Evolutionary conservation across 352 stramenopile genomes (phyloP), one percentile per base, ranked within the genome.

Genomic region (Phytopythium boreale): DNA sequence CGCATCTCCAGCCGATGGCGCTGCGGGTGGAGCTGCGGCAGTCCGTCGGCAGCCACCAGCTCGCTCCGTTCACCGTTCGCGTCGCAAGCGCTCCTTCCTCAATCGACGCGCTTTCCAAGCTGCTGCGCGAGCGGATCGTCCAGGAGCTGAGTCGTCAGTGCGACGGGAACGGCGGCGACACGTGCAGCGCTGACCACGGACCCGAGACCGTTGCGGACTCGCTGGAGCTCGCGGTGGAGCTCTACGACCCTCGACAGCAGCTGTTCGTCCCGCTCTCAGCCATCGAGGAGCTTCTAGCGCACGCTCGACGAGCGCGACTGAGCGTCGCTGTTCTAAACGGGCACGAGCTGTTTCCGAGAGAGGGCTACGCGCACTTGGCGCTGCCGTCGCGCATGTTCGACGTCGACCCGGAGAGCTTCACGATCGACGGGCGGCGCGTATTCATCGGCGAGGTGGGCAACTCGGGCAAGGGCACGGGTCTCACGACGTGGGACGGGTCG

Each of bases 401-500:
- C 0, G 71, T 86, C 11, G 74, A 90, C 58, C 69, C 71, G 34
- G 71, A 76, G 0, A 55, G 53, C 7, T 84, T 96, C 62, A 52
- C 41, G n/a, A 89, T 96, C 61, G 73, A 77, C 26, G 80, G 78
- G 15, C 62, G 72, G 26, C 44, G 70, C 11, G 66, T 95, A 4
- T 62, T 71, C 29, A 74, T 95, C 20, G 74, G 67, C 17, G 85
- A 95, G 59, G 68, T 95, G 50, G 81, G 81, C 49, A 96, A 96
- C 68, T 89, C 87, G 1, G 85, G 86, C 27, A 70, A 89, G 53
- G 91, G 90, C 49, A 98, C 92, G 14, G 92, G 91, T 5, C 70
- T 97, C 43, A 96, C 88, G 24, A 96, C 90, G 12, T 97, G 91
- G 90, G 92, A 97, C 68, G 92, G 92, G 47, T 90, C 91, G 11